Evolutionary conservation across 257 asterid species (phyloP).

Genomic region (Solanum medicagineum): DNA sequence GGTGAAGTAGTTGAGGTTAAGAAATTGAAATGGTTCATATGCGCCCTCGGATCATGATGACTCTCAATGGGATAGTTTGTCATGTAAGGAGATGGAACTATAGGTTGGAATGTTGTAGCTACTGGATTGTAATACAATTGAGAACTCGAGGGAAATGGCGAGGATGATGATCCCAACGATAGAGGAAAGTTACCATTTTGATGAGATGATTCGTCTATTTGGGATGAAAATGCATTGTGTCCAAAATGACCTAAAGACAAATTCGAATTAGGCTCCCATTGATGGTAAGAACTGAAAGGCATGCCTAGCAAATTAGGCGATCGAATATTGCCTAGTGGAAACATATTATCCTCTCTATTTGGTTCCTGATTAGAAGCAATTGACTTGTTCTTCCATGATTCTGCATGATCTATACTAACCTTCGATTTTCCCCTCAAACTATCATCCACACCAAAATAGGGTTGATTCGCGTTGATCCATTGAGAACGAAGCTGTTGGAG

Average conservation of each 20-base stretch:
- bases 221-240: slow-evolving; percentile 12
- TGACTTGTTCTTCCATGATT: slow-evolving; percentile 9
- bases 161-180: neutral
- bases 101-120: slow-evolving; percentile 10
- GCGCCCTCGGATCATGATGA: slow-evolving; percentile 13
- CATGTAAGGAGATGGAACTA: slow-evolving; percentile 15
- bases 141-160: slow-evolving; percentile 11
- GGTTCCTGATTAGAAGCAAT: slow-evolving; percentile 10
- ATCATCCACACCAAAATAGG: neutral
- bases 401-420: neutral
- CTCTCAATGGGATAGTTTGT: slow-evolving; percentile 11
- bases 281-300: slow-evolving; percentile 22
- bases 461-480: neutral
- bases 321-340: slow-evolving; percentile 27
- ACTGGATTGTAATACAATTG: slow-evolving; percentile 23
- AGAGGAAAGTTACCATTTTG: slow-evolving; percentile 1
- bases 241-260: slow-evolving; percentile 50
- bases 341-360: slow-evolving; percentile 24
- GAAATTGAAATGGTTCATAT: slow-evolving; percentile 19
- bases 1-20: slow-evolving; percentile 11
- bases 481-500: neutral
- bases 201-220: slow-evolving; percentile 9
- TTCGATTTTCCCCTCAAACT: neutral
- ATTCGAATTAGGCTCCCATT: slow-evolving; percentile 35
- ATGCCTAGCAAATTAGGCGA: slow-evolving; percentile 15